Percentiles rank a stretch among this genome's conserved stretches.
Evolutionary conservation across 495 filamentous ascomycete genomes (phyloP).

Genomic region (Penicillium waksmanii): DNA sequence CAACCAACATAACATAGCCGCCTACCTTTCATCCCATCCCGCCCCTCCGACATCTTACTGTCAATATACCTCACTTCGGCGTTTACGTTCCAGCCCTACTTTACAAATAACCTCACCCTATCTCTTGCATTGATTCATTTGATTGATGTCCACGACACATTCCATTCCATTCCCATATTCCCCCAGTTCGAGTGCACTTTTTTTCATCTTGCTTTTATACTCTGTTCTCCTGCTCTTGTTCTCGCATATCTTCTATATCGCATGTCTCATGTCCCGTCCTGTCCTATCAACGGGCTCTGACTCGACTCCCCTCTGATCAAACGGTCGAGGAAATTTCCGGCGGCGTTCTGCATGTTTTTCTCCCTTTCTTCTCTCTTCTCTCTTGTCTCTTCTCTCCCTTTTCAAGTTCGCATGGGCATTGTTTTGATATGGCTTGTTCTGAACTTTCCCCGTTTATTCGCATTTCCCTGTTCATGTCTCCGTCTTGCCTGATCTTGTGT

Average conservation of each 20-base stretch:
- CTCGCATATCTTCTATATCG: slow-evolving; percentile 1
- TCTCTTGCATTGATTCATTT: not conserved
- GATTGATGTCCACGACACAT: not conserved
- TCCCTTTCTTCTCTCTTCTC: not conserved
- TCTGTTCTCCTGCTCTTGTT: slow-evolving; percentile 3
- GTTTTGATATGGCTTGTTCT: no score
- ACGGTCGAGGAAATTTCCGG: not conserved
- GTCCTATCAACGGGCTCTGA: not conserved
- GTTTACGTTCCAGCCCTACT: not conserved
- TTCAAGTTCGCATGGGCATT: not conserved
- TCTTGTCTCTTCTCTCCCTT: not conserved
- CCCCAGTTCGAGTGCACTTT: not conserved
- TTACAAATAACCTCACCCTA: not conserved
- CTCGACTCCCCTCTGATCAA: no score
- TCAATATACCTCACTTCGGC: slow-evolving; percentile 1
- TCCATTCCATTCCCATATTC: not conserved
- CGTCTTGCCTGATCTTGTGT: not conserved
- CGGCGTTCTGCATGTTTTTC: slow-evolving; percentile 2
- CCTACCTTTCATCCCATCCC: not conserved
- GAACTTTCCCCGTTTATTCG: not conserved
- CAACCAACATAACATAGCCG: slow-evolving; percentile 22
- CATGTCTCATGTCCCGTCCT: slow-evolving; percentile 2
- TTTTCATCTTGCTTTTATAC: not conserved
- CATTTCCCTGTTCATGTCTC: not conserved
- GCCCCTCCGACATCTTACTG: slow-evolving; percentile 3